A percentile compares a stretch with the other conserved stretches of the same genome.
phyloP scores from a whole-genome alignment of 306 rosid genomes.

The Fragaria vesca region DNA sequence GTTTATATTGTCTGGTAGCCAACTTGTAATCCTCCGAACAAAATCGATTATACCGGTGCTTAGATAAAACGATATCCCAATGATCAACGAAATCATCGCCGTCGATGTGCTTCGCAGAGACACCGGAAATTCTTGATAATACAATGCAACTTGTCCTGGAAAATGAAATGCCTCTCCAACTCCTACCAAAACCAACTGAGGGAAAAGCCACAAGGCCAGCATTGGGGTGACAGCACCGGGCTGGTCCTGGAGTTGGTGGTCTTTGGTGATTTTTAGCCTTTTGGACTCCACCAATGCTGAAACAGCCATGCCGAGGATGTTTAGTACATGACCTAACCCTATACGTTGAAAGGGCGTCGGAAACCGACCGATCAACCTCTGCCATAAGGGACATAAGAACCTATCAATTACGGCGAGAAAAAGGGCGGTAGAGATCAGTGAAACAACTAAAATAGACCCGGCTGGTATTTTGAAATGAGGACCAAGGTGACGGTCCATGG shows the following conservation, averaged over 20 bases:
- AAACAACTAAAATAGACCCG: conserved; percentile 37
- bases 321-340: conserved; percentile 56
- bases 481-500: conserved; percentile 57
- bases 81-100: conserved; percentile 46
- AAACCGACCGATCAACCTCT: conserved; percentile 25
- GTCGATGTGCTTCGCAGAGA: conserved; percentile 54
- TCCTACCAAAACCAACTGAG: conserved; percentile 55
- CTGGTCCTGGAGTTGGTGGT: neutral
- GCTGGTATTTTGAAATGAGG: conserved; percentile 54
- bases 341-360: conserved; percentile 44
- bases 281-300: conserved; percentile 67
- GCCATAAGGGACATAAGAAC: conserved; percentile 42
- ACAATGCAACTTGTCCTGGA: conserved; percentile 62
- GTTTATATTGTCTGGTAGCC: conserved; percentile 61
- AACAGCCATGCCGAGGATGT: conserved; percentile 36
- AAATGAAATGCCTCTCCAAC: conserved; percentile 71
- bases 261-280: conserved; percentile 40
- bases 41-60: conserved; percentile 42
- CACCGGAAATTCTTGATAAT: conserved; percentile 59
- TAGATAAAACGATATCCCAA: conserved; percentile 47
- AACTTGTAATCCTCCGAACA: conserved; percentile 41
- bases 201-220: conserved; percentile 57
- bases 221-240: conserved; percentile 18
- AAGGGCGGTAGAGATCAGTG: conserved; percentile 34
- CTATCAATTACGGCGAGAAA: conserved; percentile 49